Evolutionary conservation across 352 stramenopile genomes (phyloP), one percentile per base, ranked within the genome.

Genomic region (Phytophthora pinifolia): DNA sequence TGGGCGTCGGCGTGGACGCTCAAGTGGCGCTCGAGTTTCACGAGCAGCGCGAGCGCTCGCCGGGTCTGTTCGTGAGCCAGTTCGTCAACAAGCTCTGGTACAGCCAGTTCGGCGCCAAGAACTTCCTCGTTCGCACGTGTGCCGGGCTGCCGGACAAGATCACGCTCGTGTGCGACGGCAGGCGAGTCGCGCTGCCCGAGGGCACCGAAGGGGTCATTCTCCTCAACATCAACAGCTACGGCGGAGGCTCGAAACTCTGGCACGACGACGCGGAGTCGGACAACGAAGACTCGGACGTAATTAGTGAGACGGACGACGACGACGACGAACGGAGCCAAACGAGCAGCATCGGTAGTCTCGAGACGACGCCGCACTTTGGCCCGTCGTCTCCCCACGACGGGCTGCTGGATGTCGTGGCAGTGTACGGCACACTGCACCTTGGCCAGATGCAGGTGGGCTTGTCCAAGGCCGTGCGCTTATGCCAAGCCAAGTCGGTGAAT

Each of bases 81-180:
- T 81, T 94, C 20, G 86, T 94, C 22, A 97, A 98, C 67, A 97
- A 97, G 60, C 29, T 97, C 6, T 94, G 88, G 70, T 98, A 98
- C 74, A 88, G 73, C 59, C 81, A 89, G 58, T 91, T 91, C 47
- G 86, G 86, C 17, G 83, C 83, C 30, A 91, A 92, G 57, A 91
- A 93, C 44, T 93, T 92, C 46, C 67, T 96, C n/a, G 76, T 91
- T 27, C 80, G 82, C 0, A 92, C 81, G 7, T 96, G 84, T 42
- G 85, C 83, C 1, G 81, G 88, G 8, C 57, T 96, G 9, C 70
- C 84, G 0, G 64, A 75, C 8, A 92, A 92, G 52, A 76, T 96
- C 6, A 66, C 82, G 35, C 67, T 96, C 7, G 71, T 86, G 30
- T 96, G 86, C 47, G 88, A 96, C 48, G 86, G 83, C 37, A 75